These are phyloP conservation scores for Celoporthe dispersa DNA, from an alignment of 2,329 filamentous ascomycete genomes.

Conservation along the genomic window DNA sequence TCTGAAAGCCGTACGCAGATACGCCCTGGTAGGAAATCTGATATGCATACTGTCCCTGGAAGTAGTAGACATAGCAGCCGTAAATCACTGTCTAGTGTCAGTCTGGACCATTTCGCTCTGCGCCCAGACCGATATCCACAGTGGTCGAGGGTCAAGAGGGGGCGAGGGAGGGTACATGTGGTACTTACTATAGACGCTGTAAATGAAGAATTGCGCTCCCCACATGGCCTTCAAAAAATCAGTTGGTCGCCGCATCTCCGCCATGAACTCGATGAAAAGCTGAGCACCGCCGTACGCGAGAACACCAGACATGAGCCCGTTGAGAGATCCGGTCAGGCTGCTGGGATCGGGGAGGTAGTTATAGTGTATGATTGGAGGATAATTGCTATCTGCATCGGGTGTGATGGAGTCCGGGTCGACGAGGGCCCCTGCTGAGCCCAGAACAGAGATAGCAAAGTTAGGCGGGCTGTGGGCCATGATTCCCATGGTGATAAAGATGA, in stretches of 20 bases:
- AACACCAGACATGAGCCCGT: constrained; percentile 58
- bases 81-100: constrained; percentile 3
- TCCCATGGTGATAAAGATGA: constrained; percentile 61
- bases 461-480: constrained; percentile 53
- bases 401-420: constrained; percentile 38
- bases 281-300: constrained; percentile 63
- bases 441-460: constrained; percentile 46
- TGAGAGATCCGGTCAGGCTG: constrained; percentile 50
- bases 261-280: constrained; percentile 61
- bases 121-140: too few relatives aligned
- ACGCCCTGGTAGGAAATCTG: constrained; percentile 15
- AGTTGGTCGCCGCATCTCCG: constrained; percentile 50
- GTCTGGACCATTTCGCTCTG: background rate
- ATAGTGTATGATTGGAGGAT: constrained; percentile 43
- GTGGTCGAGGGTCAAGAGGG: too few relatives aligned
- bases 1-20: constrained; percentile 45
- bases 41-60: constrained; percentile 17
- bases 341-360: constrained; percentile 46
- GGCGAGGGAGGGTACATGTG: background rate
- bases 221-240: constrained; percentile 49
- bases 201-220: constrained; percentile 47
- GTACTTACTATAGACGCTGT: constrained; percentile 39
- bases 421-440: constrained; percentile 36
- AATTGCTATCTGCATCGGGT: constrained; percentile 39
- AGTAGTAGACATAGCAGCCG: constrained; percentile 17